These are phyloP conservation scores for Pythium rishiriense DNA, from an alignment of 352 stramenopile species.

Conservation along the genomic window DNA sequence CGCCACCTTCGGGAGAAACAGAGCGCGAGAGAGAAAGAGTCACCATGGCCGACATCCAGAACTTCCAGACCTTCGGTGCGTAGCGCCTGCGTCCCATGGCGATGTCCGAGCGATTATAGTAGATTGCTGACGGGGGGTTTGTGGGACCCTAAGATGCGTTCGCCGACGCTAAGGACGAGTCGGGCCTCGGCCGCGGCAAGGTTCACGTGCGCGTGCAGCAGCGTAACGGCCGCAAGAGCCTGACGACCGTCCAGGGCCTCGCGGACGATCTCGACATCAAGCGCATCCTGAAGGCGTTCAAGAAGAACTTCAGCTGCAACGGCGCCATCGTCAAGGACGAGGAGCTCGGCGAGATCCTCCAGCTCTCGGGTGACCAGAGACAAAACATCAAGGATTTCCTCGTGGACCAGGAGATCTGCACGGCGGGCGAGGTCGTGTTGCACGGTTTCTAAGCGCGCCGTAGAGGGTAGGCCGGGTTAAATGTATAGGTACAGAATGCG, in stretches of 20 bases:
- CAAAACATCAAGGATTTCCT: conserved; percentile 99
- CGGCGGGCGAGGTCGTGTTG: conserved; percentile 94
- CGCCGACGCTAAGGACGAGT: conserved; percentile 87
- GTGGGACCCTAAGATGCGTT: conserved; percentile 89
- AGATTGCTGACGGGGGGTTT: background rate
- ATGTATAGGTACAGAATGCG: conserved; percentile 30
- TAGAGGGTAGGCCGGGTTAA: conserved; percentile 14
- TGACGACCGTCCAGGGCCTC: conserved; percentile 98
- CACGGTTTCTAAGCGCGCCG: conserved; percentile 95
- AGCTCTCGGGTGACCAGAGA: conserved; percentile 98
- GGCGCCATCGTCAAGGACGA: conserved; percentile 98
- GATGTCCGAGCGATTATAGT: background rate
- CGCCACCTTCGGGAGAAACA: background rate
- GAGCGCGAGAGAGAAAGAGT: conserved; percentile 7
- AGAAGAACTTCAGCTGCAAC: conserved; percentile 99
- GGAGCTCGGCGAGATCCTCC: conserved; percentile 98
- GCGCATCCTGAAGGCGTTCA: conserved; percentile 99
- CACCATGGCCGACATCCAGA: conserved; percentile 85
- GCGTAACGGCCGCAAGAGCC: conserved; percentile 99
- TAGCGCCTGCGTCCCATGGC: conserved; percentile 14
- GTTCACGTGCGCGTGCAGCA: conserved; percentile 99
- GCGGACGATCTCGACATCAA: conserved; percentile 98
- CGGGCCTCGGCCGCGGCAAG: conserved; percentile 82
- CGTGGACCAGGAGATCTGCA: conserved; percentile 99
- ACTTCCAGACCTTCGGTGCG: conserved; percentile 88